phyloP scores from a whole-genome alignment of 2,329 filamentous ascomycete species.

The Alternaria arbusti region DNA sequence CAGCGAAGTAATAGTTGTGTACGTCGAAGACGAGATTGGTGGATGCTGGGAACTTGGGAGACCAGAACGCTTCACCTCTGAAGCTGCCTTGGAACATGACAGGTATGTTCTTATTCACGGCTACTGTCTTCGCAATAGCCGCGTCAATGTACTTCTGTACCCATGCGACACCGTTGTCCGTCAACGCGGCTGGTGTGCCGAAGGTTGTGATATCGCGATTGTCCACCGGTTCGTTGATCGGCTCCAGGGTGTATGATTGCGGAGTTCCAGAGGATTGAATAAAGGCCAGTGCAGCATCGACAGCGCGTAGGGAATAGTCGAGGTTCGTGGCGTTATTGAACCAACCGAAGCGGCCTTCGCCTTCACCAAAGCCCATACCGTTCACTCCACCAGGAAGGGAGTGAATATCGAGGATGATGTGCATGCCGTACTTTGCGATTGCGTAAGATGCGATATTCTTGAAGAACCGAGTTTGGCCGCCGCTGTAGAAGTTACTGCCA shows the following conservation, averaged over 20 bases:
- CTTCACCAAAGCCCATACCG: constrained; percentile 20
- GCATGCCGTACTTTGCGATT: constrained; percentile 46
- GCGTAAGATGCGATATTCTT: constrained; percentile 44
- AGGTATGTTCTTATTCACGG: constrained; percentile 21
- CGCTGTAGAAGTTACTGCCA: constrained; percentile 41
- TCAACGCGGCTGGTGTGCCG: constrained; percentile 39
- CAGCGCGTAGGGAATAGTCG: constrained; percentile 40
- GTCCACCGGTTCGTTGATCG: constrained; percentile 50
- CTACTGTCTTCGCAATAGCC: constrained; percentile 19
- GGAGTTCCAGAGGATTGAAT: constrained; percentile 36
- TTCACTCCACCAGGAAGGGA: constrained; percentile 44
- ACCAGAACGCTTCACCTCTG: constrained; percentile 28
- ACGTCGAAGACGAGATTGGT: constrained; percentile 31
- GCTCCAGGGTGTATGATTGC: constrained; percentile 44
- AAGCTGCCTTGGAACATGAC: constrained; percentile 26
- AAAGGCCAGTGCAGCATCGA: constrained; percentile 43
- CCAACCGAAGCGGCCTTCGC: constrained; percentile 40
- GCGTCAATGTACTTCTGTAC: constrained; percentile 42
- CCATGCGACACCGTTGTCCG: constrained; percentile 38
- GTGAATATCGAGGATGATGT: constrained; percentile 46
- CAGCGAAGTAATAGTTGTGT: constrained; percentile 37
- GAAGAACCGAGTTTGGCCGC: constrained; percentile 41
- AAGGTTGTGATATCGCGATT: constrained; percentile 40
- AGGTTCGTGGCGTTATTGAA: constrained; percentile 47
- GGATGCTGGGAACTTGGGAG: constrained; percentile 5